These are phyloP conservation scores for Acacia melanoxylon DNA, from an alignment of 306 rosid genomes.

Conservation along the genomic window DNA sequence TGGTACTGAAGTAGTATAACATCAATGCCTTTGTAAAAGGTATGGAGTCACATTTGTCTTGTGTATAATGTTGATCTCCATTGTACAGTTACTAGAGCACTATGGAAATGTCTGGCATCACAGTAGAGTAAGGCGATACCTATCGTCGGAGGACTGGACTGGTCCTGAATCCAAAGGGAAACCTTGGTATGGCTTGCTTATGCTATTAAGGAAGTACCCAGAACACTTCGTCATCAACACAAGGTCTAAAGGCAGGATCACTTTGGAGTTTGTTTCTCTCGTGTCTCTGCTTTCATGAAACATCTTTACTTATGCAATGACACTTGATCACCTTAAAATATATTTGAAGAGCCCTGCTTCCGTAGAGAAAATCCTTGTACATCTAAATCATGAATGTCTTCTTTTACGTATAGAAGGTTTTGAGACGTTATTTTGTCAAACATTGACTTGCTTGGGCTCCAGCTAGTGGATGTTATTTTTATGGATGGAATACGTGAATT, in stretches of 20 bases:
- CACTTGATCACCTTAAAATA: not conserved
- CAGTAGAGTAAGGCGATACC: slow-evolving; percentile 82
- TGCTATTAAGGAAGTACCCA: slow-evolving; percentile 93
- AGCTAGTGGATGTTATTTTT: not conserved
- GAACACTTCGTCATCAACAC: slow-evolving; percentile 99
- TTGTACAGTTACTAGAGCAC: slow-evolving; percentile 77
- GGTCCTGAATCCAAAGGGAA: slow-evolving; percentile 94
- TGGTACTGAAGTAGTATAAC: not conserved
- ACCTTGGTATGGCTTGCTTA: slow-evolving; percentile 94
- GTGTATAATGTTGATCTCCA: not conserved
- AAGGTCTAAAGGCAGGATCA: slow-evolving; percentile 83
- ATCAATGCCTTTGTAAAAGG: slow-evolving; percentile 10
- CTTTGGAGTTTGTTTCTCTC: slow-evolving; percentile 88
- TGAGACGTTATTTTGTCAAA: not conserved
- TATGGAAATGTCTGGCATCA: slow-evolving; percentile 85
- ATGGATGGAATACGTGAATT: not conserved
- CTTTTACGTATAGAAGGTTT: not conserved
- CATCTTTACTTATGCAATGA: not conserved
- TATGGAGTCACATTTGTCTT: slow-evolving; percentile 7
- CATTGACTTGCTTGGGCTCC: not conserved
- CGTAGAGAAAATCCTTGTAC: not conserved
- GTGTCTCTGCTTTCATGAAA: slow-evolving; percentile 82
- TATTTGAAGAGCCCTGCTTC: slow-evolving; percentile 5
- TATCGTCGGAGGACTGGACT: slow-evolving; percentile 83
- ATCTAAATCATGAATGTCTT: not conserved